Base-by-base conservation (phyloP, 192 early-diverging fungal genomes). In the Linnemannia elongata region DNA sequence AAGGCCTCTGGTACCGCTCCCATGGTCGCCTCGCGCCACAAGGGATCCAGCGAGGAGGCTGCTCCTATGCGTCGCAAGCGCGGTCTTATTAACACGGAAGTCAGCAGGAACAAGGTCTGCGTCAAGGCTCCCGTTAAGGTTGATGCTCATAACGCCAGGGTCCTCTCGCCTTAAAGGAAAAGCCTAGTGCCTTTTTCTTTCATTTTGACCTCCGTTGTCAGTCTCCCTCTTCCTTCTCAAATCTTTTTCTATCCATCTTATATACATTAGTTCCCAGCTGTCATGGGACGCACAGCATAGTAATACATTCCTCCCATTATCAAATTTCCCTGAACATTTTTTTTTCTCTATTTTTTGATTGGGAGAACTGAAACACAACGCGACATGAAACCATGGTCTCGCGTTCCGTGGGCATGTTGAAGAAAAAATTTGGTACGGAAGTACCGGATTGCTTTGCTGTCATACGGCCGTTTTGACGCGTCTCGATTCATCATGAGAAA, bases 21-120 rank as follows among this genome's bases (percentile, higher is more conserved):
- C 60, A 66, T 15, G 27, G 30, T 24, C 30, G n/a, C 60, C n/a
- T 66, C 60, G 2, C 9, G 6, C 6, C 72, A 41, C 13, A 20
- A 73, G 12, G 42, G 42, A 6, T 30, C 60, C 12, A 12, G 60
- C 30, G 60, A 13, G 9, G 60, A 7, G 24, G 27, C 30, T 63
- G 60, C 27, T 10, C 60, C 60, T 13, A 63, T 63, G 60, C 60
- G 60, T 13, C 60, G 30, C 10, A 78, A 78, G 45, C 76, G 76
- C 52, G 30, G 44, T 2, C 44, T 68, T 3, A 20, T 70, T 27
- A 33, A 78, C 38, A 9, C 35, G 15, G 20, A 70, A 4, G 41
- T 42, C 7, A 36, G 0, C 0, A 52, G 13, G 17, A 69, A 63
- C 76, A 69, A 42, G 66, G 33, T 78, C 68, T 78, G 76, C 44